Base-by-base conservation (phyloP, 371 early-diverging fungal genomes). In the Rhizopus microsporus region DNA sequence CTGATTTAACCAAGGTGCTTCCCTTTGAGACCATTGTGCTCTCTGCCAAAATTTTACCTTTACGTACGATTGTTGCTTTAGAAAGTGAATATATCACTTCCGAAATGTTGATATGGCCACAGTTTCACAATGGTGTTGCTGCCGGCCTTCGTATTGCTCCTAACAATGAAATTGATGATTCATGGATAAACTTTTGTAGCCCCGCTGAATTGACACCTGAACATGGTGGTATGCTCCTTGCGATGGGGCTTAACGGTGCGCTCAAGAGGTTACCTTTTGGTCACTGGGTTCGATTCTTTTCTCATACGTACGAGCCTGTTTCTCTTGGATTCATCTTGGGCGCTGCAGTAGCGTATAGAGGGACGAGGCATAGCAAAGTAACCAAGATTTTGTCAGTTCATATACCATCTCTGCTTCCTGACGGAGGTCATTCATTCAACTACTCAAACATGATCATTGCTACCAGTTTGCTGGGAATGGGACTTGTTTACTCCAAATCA, bases 121-220 rank as follows among this genome's bases (percentile, higher is more conserved):
- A 82, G 6, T 95, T 96, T 59, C 94, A 96, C 67, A 84, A 88
- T 49, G 96, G 95, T 0, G 93, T 91, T 0, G 88, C 93, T 15
- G 81, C 89, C 1, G 94, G 89, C 4, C 75, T 95, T 5, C 74
- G 86, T 5, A 81, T 95, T 0, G 78, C 84, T 1, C 78, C 83
- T 0, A 77, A 77, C 12, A 74, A 80, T 54, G 74, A 74, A 7
- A 72, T 91, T 7, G 80, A 75, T 12, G 80, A 80, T 7, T 84
- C 89, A 5, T 96, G 96, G 96, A 89, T 96, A 47, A 68, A 82
- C 7, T 85, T 85, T 61, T 91, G 88, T 57, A 69, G 77, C 54
- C 87, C 87, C 4, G 62, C 69, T 0, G 74, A 81, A 51, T 63
- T 81, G 17, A 65, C 74, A 2, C 58, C 81, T 34, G 61, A 77